These are phyloP conservation scores for Sphaerobolus stellatus DNA, from an alignment of 1,284 basidiomycete genomes.

Conservation along the genomic window DNA sequence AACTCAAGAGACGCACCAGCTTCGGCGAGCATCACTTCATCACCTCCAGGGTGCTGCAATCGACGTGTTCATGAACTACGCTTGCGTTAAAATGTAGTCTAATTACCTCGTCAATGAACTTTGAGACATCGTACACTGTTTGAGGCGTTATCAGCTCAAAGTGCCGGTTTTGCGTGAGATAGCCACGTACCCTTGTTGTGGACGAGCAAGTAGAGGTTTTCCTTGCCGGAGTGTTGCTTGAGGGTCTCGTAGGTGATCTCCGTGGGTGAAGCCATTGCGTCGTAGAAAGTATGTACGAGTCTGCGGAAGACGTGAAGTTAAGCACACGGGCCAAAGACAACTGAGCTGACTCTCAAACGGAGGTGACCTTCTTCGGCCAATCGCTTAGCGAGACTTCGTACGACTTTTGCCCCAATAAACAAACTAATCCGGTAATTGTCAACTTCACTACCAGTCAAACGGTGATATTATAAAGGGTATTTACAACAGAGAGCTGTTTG, in stretches of 20 bases:
- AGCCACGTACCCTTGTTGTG: slow-evolving; percentile 72
- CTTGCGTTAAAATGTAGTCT: neutral
- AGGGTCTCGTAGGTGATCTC: slow-evolving; percentile 75
- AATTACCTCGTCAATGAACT: slow-evolving; percentile 93
- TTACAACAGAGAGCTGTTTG: too few species aligned
- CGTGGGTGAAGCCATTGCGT: too few species aligned
- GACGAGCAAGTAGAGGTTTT: slow-evolving; percentile 77
- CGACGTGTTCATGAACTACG: slow-evolving; percentile 6
- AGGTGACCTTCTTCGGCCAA: too few species aligned
- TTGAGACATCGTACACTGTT: slow-evolving; percentile 90
- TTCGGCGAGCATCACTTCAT: slow-evolving; percentile 95
- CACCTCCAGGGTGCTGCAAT: slow-evolving; percentile 90
- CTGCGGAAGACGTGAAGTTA: too few species aligned
- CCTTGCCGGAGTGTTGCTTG: slow-evolving; percentile 69
- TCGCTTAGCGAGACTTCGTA: too few species aligned
- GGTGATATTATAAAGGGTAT: too few species aligned
- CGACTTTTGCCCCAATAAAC: too few species aligned
- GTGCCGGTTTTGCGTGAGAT: slow-evolving; percentile 32
- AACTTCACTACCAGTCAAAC: too few species aligned
- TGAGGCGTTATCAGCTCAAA: slow-evolving; percentile 16
- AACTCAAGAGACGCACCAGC: slow-evolving; percentile 61
- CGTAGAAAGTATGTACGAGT: too few species aligned
- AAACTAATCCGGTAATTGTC: too few species aligned
- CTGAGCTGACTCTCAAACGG: too few species aligned
- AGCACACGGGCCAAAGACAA: too few species aligned